These are phyloP conservation scores for Globisporangium paroecandrum DNA, from an alignment of 352 stramenopile species.

Conservation along the genomic window DNA sequence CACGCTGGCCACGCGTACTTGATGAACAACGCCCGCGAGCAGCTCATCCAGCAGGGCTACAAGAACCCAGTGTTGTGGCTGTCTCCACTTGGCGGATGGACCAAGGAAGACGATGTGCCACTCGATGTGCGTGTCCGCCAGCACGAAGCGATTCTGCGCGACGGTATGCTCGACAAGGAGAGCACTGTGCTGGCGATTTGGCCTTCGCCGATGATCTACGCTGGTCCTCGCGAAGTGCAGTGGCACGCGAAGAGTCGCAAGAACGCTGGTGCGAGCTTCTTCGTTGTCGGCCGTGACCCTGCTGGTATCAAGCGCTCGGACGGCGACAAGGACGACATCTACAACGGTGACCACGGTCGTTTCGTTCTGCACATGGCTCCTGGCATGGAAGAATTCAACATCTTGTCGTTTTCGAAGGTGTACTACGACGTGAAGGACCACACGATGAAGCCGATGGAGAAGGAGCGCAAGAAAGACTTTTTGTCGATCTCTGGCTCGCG, in stretches of 20 bases:
- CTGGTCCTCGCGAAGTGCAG: constrained; percentile 96
- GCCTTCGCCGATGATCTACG: constrained; percentile 98
- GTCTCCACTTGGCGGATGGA: constrained; percentile 96
- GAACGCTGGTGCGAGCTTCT: constrained; percentile 96
- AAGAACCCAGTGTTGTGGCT: constrained; percentile 98
- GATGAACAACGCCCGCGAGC: constrained; percentile 95
- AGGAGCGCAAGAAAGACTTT: constrained; percentile 92
- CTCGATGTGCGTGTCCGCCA: constrained; percentile 97
- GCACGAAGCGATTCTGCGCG: constrained; percentile 91
- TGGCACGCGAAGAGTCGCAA: constrained; percentile 98
- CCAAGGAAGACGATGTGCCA: constrained; percentile 97
- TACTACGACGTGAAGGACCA: constrained; percentile 98
- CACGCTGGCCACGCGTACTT: constrained; percentile 97
- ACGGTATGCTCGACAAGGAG: constrained; percentile 95
- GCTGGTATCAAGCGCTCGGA: constrained; percentile 97
- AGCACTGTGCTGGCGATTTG: constrained; percentile 98
- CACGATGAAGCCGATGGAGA: constrained; percentile 96
- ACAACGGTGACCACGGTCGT: constrained; percentile 95
- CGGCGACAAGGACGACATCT: constrained; percentile 94
- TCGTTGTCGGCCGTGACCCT: constrained; percentile 96
- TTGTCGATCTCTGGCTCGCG: constrained; percentile 97
- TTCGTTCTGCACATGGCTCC: constrained; percentile 97
- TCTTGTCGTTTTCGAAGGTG: constrained; percentile 95
- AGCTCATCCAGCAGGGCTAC: constrained; percentile 91
- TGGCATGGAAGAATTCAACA: constrained; percentile 93